Base-by-base conservation (phyloP, 345 rosid species). In the Geranium rotundifolium region DNA sequence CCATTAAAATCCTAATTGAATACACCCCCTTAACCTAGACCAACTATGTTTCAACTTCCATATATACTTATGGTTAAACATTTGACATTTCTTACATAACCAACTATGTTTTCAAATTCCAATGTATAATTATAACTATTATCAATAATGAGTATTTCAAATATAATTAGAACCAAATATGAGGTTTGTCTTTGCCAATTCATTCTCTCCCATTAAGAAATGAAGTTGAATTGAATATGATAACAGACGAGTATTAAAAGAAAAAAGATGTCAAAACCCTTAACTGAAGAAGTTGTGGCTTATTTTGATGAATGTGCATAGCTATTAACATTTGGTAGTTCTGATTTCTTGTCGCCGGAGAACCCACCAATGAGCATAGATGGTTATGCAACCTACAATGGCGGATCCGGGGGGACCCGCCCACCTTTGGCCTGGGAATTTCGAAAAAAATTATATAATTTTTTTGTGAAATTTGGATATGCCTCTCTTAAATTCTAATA, bases 231-330 rank as follows among this genome's bases (percentile, higher is more conserved):
- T 55, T 20, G 7, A 62, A 56, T 63, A 15, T 59, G 29, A 30
- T 68, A 54, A 65, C 84, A 86, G 92, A 71, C 82, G 41, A 84
- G 87, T 70, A 72, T 78, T 46, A 89, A 84, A 71, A 79, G 87
- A 69, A 77, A 85, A 72, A 84, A 67, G 82, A 79, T 86, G 75
- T 84, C 92, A 6, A 84, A 67, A 72, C 76, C 76, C n/a, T 76
- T 84, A 65, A 79, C 82, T 1, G 87, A 84, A 27, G 92, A 80
- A 69, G 92, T 87, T 57, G 73, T 84, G 75, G 76, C 92, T 46
- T 86, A 86, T 66, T 86, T 86, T 60, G 92, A 86, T 56, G 92
- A 86, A 74, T 86, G 89, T 63, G 84, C 84, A 41, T 84, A 87
- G 4, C 79, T 84, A 56, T 86, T 89, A 17, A 84, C 89, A 62